Evolutionary conservation across 768 basidiomycete genomes (phyloP), one percentile per base, ranked within the genome.

Genomic region (Kwoniella sp.): DNA sequence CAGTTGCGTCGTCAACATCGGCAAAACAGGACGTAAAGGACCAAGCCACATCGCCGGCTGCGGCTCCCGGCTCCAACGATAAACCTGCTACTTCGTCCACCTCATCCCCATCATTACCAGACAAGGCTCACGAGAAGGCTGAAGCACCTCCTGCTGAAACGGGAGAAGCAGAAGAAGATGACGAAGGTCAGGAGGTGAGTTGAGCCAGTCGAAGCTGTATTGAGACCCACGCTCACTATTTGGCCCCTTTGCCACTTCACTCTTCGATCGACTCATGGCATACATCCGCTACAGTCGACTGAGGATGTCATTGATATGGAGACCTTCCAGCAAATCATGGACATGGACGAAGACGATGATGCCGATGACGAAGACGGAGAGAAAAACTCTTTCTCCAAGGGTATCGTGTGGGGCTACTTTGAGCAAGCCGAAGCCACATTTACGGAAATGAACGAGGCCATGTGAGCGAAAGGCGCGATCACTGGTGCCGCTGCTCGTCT

Each of bases 241-340:
- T 6, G 15, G 5, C 34, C 34, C 34, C 15, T n/a, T 36, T n/a
- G 15, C 34, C 7, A 36, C 34, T 36, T 19, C 19, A 36, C 34
- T 6, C 34, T 19, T n/a, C n/a, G n/a, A n/a, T n/a, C n/a, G n/a
- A n/a, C n/a, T n/a, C n/a, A 36, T 19, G 19, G 19, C 34, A 36
- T 36, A 36, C 34, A 36, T 36, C 34, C 34, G 5, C 5, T 15
- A 6, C 43, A 54, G 52, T 17, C 29, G 22, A 36, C 46, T 15
- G 52, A 43, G 26, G 46, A 56, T 38, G 53, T 50, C 32, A 82
- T 96, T 66, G 82, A 95, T 71, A 82, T 83, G 82, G 83, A 85
- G 0, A 85, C 81, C 15, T 89, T 99, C 72, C 63, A 73, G 5
- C 93, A 98, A 75, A 83, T 98, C 59, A 80, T 91, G 58, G 92